A percentile compares a stretch with the other conserved stretches of the same genome.
These are phyloP conservation scores for Diaporthe capsici DNA, from an alignment of 2,329 filamentous ascomycete genomes.

Conservation along the genomic window DNA sequence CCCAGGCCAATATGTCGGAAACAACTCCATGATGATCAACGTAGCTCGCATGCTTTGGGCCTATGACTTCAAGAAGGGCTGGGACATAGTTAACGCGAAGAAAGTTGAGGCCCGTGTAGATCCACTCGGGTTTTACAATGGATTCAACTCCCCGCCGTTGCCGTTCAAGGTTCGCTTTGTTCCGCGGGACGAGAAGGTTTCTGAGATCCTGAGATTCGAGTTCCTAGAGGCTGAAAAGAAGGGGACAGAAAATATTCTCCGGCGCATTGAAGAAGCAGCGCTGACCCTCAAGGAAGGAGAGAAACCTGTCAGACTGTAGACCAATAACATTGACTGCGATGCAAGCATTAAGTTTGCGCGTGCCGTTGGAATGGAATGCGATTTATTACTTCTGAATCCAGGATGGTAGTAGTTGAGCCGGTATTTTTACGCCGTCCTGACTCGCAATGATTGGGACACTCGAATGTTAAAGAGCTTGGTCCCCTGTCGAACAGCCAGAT, in stretches of 20 bases:
- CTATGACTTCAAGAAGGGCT: conserved; percentile 6
- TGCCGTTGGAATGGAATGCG: background rate
- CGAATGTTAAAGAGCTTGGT: background rate
- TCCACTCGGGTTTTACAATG: conserved; percentile 20
- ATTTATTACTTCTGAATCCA: background rate
- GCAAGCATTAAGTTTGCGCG: background rate
- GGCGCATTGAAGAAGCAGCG: conserved; percentile 10
- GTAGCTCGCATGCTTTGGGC: conserved; percentile 13
- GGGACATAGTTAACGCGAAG: conserved; percentile 5
- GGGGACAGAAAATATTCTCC: background rate
- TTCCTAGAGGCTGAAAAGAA: background rate
- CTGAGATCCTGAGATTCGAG: background rate
- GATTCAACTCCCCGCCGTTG: conserved; percentile 12
- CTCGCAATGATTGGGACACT: background rate
- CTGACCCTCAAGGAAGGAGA: conserved; percentile 1
- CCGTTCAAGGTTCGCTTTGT: conserved; percentile 17
- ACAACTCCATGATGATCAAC: conserved; percentile 9
- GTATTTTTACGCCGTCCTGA: background rate
- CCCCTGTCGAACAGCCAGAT: too few relatives aligned
- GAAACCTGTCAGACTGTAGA: background rate
- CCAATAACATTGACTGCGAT: background rate
- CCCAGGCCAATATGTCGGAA: conserved; percentile 2
- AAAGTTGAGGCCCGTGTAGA: conserved; percentile 13
- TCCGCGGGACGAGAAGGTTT: background rate
- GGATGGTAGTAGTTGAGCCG: background rate